Percentiles rank a stretch among this genome's conserved stretches.
These are phyloP conservation scores for Heliamphora pulchella DNA, from an alignment of 179 eudicot species.

Conservation along the genomic window DNA sequence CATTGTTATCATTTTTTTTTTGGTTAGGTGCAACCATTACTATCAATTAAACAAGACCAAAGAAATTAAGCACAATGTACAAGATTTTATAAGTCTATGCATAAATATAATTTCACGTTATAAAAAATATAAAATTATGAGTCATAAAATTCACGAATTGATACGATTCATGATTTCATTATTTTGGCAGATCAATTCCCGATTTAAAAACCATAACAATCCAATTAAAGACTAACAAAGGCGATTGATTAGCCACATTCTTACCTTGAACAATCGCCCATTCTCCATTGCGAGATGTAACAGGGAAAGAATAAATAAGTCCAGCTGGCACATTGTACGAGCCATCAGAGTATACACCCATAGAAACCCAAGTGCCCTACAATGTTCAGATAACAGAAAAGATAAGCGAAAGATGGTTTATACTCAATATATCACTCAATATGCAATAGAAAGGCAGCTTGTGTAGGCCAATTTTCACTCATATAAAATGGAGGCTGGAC, in stretches of 20 bases:
- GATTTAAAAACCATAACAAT: too few species aligned
- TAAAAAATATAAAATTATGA: too few species aligned
- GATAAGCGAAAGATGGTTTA: not conserved
- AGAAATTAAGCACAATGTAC: too few species aligned
- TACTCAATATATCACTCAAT: not conserved
- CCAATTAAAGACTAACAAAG: too few species aligned
- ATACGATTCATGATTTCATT: too few species aligned
- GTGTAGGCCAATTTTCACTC: not conserved
- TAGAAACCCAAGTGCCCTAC: conserved; percentile 78
- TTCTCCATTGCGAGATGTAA: conserved; percentile 68
- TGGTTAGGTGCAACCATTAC: too few species aligned
- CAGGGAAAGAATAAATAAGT: conserved; percentile 81
- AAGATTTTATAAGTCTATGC: too few species aligned
- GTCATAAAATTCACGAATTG: too few species aligned
- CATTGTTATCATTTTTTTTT: too few species aligned
- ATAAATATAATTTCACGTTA: too few species aligned
- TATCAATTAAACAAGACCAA: too few species aligned
- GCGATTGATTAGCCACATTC: conserved; percentile 1
- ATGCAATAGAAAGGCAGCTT: not conserved
- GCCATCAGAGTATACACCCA: conserved; percentile 88
- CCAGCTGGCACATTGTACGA: conserved; percentile 84
- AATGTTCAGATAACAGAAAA: not conserved
- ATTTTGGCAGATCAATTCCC: too few species aligned
- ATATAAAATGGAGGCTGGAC: not conserved
- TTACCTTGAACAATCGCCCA: conserved; percentile 85